A percentile compares a stretch with the other conserved stretches of the same genome.
Conservation (phyloP, 371 early-diverging fungal genomes). For the Rhizopus stolonifer region DNA sequence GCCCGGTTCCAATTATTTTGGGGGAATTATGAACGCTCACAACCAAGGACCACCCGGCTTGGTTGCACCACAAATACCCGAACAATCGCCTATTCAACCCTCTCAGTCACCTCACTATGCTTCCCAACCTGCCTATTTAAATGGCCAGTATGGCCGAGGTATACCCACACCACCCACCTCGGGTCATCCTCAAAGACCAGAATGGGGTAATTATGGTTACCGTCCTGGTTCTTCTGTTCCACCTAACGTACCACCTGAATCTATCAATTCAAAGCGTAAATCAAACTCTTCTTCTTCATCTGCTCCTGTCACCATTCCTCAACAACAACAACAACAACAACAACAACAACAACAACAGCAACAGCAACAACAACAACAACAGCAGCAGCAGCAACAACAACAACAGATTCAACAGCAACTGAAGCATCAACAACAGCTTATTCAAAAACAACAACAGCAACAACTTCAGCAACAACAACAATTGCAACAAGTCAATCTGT, state of each 20-base stretch:
- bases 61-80: slow-evolving; percentile 40
- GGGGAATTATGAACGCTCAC: slow-evolving; percentile 47
- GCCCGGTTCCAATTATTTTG: slow-evolving; percentile 51
- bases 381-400: slow-evolving; percentile 11
- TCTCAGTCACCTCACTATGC: slow-evolving; percentile 6
- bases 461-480: not conserved
- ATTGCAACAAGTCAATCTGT: slow-evolving; percentile 5
- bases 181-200: slow-evolving; percentile 20
- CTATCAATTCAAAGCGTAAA: slow-evolving; percentile 4
- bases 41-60: slow-evolving; percentile 34
- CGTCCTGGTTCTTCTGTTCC: slow-evolving; percentile 14
- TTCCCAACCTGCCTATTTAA: slow-evolving; percentile 15
- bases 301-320: slow-evolving; percentile 6
- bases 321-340: slow-evolving; percentile 13
- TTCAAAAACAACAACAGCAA: slow-evolving; percentile 15
- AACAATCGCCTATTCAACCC: slow-evolving; percentile 26
- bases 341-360: slow-evolving; percentile 7
- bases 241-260: slow-evolving; percentile 5
- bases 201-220: slow-evolving; percentile 5
- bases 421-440: too few species aligned
- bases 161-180: slow-evolving; percentile 27
- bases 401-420: too few species aligned
- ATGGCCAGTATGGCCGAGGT: slow-evolving; percentile 21
- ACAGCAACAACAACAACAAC: slow-evolving; percentile 13
- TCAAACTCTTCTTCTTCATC: slow-evolving; percentile 7